A percentile compares a stretch with the other conserved stretches of the same genome.
phyloP scores from a whole-genome alignment of 1,284 basidiomycete genomes.

The Melanopsichium pennsylvanicum region DNA sequence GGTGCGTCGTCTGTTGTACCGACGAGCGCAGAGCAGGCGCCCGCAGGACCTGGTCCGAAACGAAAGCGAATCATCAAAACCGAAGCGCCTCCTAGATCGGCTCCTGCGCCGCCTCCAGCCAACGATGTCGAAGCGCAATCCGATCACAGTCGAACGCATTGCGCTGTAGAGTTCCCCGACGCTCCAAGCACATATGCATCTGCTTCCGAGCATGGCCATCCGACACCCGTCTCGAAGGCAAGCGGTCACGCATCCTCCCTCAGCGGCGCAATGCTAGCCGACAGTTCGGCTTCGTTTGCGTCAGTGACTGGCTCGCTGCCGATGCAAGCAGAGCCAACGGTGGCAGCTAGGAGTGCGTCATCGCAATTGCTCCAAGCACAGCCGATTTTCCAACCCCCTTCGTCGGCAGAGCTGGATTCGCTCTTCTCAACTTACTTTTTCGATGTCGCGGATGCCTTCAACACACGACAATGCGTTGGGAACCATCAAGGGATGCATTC shows the following conservation, averaged over 20 bases:
- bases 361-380: slow-evolving; percentile 29
- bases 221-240: not conserved
- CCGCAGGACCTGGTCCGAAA: not conserved
- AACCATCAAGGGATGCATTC: slow-evolving; percentile 2
- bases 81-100: slow-evolving; percentile 1
- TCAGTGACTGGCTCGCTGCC: slow-evolving; percentile 1
- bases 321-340: slow-evolving; percentile 1
- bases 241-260: slow-evolving; percentile 1
- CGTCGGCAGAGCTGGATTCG: slow-evolving; percentile 44
- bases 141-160: not conserved
- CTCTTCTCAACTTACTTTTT: slow-evolving; percentile 49
- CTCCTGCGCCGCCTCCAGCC: not conserved
- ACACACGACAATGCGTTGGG: not conserved
- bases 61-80: slow-evolving; percentile 19
- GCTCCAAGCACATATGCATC: slow-evolving; percentile 1
- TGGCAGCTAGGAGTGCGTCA: slow-evolving; percentile 1
- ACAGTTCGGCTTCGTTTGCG: not conserved
- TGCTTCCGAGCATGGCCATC: not conserved
- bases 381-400: slow-evolving; percentile 43
- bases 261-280: slow-evolving; percentile 9
- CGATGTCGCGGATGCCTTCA: slow-evolving; percentile 36
- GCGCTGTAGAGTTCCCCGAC: not conserved
- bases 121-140: not conserved
- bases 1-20: not conserved
- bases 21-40: not conserved